Evolutionary conservation across 495 filamentous ascomycete species (phyloP), one percentile per base, ranked within the genome.

Genomic region (Neurospora tetraspora): DNA sequence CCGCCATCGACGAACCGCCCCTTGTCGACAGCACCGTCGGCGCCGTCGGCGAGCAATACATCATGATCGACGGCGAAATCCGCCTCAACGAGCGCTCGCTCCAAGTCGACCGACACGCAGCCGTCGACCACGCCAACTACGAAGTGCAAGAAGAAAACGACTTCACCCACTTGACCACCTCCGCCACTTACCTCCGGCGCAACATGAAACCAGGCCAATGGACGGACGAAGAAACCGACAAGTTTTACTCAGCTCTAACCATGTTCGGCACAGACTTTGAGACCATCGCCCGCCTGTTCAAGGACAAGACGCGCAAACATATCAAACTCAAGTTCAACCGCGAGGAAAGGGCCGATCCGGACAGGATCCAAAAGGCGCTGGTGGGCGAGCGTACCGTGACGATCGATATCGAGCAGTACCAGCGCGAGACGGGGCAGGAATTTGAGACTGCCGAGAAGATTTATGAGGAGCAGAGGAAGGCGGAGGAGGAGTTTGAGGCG

Each of bases 191-290:
- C 77, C 85, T 92, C 42, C 93, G 92, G 72, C 87, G 90, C 69
- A 90, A 91, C 31, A 74, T 81, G 40, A 81, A 81, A 77, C 87
- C 88, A 14, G 87, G 92, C 71, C 85, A 88, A 4, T 99, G 96
- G 96, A 88, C 89, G 69, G 88, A 89, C 31, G 89, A 90, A 11
- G 84, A 89, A 68, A 97, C 93, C 4, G 92, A 95, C 39, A 82
- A 89, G 37, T 98, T 98, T 82, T 98, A 97, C 79, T 85, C 91
- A 23, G 91, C 91, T 0, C 84, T 99, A 3, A 83, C 87, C 37
- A 93, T 92, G 87, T 97, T 96, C 78, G 96, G 96, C 37, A 97
- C 94, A 0, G 94, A 98, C 79, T 98, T 98, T 78, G 88, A 90
- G 80, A 92, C 93, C 75, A 96, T 99, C 76, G 88, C 89, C 76